Evolutionary conservation across 345 rosid species (phyloP).

Genomic region (Kernera saxatilis): DNA sequence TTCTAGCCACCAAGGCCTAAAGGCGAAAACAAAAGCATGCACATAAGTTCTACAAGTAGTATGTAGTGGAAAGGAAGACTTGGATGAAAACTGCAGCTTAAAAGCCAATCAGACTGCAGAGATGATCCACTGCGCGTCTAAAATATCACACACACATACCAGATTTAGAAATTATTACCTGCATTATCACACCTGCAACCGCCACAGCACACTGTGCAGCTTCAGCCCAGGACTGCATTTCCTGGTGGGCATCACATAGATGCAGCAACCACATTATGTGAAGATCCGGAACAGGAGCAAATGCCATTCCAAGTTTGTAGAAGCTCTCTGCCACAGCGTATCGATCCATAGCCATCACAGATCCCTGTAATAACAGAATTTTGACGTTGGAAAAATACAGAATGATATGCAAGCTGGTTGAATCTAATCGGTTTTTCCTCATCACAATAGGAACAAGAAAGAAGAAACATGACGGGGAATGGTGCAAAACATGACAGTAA

Average conservation of each 20-base stretch:
- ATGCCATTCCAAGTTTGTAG: conserved; percentile 97
- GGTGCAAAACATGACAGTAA: background rate
- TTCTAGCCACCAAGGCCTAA: conserved; percentile 92
- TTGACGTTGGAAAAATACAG: background rate
- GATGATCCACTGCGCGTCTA: background rate
- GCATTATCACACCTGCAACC: conserved; percentile 93
- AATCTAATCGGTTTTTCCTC: background rate
- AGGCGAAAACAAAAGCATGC: background rate
- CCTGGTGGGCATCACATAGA: conserved; percentile 99
- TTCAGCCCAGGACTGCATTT: conserved; percentile 99
- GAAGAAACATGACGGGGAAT: background rate
- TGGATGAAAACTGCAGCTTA: background rate
- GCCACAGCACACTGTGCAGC: conserved; percentile 98
- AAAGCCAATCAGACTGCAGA: conserved; percentile 6
- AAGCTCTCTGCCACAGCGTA: conserved; percentile 98
- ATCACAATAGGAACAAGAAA: background rate
- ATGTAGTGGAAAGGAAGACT: background rate
- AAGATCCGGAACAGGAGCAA: conserved; percentile 99
- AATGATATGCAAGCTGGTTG: background rate
- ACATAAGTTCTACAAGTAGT: background rate
- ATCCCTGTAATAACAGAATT: conserved; percentile 42
- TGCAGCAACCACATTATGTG: conserved; percentile 99
- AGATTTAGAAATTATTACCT: conserved; percentile 40
- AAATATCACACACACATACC: background rate
- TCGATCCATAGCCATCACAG: conserved; percentile 82